Evolutionary conservation across 257 asterid genomes (phyloP), one percentile per base, ranked within the genome.

Genomic region (Jaltomata sinuosa): DNA sequence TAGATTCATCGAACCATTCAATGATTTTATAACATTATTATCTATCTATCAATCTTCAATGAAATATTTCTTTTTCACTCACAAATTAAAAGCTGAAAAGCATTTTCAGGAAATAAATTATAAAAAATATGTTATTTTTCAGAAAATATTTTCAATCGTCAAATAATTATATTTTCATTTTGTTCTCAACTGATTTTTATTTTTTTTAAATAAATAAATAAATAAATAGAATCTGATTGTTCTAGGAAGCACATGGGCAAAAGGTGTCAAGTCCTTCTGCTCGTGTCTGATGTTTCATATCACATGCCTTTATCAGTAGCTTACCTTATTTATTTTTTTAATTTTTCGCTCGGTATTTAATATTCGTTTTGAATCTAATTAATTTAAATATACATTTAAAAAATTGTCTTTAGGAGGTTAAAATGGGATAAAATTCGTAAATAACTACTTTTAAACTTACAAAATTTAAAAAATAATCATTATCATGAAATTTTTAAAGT

Each of bases 221-320:
- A 38, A 36, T 21, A 10, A 38, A 21, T 11, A 27, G 5, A 67
- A 67, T 67, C 8, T 9, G 49, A 68, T 69, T 1, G 18, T 11
- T n/a, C 32, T 21, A 71, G 80, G 61, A 85, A 80, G 78, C 82
- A 80, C 87, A 80, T 85, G 87, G 87, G 61, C 3, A 54, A 54
- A 72, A 68, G 78, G 40, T 29, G 74, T 18, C 81, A 21, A 21
- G 11, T 31, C 65, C 42, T 59, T 76, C 40, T 10, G 32, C 83
- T 38, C 83, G 83, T 42, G 79, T 61, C 84, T 78, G 52, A 83
- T 65, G 45, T 79, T 80, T 47, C 19, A 65, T 80, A 78, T 16
- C 29, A 18, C 64, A 80, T 21, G 10, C 31, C 57, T 67, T 34
- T n/a, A 4, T 27, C 31, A 38, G 40, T 72, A 40, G 21, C n/a